Conservation (phyloP, 768 basidiomycete genomes). For the Mycena metata region DNA sequence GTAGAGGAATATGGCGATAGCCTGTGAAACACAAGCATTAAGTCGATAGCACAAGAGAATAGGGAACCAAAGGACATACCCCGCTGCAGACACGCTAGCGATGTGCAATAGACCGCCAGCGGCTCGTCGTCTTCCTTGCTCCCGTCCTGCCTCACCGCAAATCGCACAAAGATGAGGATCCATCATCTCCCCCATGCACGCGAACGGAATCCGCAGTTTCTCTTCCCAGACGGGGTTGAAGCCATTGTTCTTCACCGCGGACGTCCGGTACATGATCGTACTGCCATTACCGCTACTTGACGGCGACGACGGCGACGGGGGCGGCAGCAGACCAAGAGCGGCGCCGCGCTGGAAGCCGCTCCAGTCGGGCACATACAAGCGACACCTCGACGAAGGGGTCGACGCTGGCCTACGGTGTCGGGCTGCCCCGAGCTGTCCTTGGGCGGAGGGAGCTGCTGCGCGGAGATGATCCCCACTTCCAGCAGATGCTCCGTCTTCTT, state of each 20-base stretch:
- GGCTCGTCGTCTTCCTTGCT: constrained; percentile 68
- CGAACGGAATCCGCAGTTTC: constrained; percentile 76
- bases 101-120: constrained; percentile 80
- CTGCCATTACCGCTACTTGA: constrained; percentile 45
- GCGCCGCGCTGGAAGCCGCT: constrained; percentile 32
- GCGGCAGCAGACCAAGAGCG: neutral
- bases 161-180: constrained; percentile 89
- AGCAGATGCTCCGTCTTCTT: constrained; percentile 71
- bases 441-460: constrained; percentile 87
- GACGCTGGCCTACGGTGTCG: constrained; percentile 64
- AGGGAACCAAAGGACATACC: constrained; percentile 57
- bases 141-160: constrained; percentile 79
- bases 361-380: constrained; percentile 84
- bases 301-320: constrained; percentile 37
- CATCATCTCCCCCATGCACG: constrained; percentile 77
- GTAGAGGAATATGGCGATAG: constrained; percentile 90
- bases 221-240: constrained; percentile 95
- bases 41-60: neutral
- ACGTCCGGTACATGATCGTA: constrained; percentile 69
- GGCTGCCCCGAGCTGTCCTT: constrained; percentile 68
- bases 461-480: constrained; percentile 82
- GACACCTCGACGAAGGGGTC: constrained; percentile 90
- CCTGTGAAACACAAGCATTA: constrained; percentile 60
- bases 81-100: constrained; percentile 77
- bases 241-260: constrained; percentile 84